Evolutionary conservation across 164 flowering plant species (phyloP).

Genomic region (Magnolia kwangsiensis): DNA sequence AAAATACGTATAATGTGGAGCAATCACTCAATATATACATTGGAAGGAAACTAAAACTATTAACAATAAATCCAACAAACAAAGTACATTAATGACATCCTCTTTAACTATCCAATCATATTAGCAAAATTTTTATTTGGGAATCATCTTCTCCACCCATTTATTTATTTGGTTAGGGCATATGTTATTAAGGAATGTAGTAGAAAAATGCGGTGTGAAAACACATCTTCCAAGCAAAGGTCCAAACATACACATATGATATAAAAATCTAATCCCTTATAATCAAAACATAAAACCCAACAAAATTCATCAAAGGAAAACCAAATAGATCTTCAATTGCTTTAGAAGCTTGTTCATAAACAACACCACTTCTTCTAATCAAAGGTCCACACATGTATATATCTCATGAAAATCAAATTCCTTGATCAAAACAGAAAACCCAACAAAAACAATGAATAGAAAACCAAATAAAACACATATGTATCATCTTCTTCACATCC

Average conservation of each 20-base stretch:
- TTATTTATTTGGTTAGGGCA: too few relatives aligned
- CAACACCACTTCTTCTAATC: not conserved
- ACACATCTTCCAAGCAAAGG: not conserved
- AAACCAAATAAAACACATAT: not conserved
- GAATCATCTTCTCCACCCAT: too few relatives aligned
- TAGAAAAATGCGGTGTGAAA: not conserved
- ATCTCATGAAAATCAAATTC: not conserved
- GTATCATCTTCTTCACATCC: not conserved
- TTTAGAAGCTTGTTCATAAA: not conserved
- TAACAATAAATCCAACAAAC: too few relatives aligned
- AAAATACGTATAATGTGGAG: too few relatives aligned
- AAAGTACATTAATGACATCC: too few relatives aligned
- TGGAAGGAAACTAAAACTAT: too few relatives aligned
- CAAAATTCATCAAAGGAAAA: not conserved
- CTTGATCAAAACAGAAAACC: not conserved
- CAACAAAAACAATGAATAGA: not conserved
- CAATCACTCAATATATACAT: too few relatives aligned
- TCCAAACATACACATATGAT: not conserved
- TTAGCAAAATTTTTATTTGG: too few relatives aligned
- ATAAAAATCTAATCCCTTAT: not conserved
- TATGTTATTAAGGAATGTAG: too few relatives aligned
- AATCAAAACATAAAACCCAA: not conserved
- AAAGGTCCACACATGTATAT: not conserved
- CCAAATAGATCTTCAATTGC: not conserved
- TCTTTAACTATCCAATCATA: too few relatives aligned